Percentiles rank a stretch among this genome's conserved stretches.
Evolutionary conservation across 1,139 yeast genomes (phyloP).

Genomic region (Lodderomyces orthopsilosis): DNA sequence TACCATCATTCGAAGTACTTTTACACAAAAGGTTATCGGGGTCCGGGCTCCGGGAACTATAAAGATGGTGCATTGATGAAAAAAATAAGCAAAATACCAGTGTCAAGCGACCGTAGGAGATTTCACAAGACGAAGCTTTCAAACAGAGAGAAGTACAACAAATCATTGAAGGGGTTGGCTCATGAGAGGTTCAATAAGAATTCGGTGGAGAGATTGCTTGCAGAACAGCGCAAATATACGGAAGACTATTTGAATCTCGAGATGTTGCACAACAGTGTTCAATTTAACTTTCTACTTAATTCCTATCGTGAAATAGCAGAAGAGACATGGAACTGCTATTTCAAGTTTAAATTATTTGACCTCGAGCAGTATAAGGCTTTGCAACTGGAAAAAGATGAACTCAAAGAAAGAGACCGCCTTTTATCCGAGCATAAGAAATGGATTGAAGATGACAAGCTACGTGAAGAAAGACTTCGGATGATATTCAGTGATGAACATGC

Average conservation of each 20-base stretch:
- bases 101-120: slow-evolving; percentile 16
- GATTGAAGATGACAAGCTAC: slow-evolving; percentile 17
- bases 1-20: slow-evolving; percentile 37
- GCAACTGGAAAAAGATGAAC: slow-evolving; percentile 18
- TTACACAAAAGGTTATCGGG: slow-evolving; percentile 41
- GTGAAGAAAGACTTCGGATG: slow-evolving; percentile 19
- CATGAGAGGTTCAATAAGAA: slow-evolving; percentile 34
- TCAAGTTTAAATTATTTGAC: slow-evolving; percentile 37
- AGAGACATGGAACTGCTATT: slow-evolving; percentile 42
- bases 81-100: slow-evolving; percentile 35
- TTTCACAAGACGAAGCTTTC: slow-evolving; percentile 17
- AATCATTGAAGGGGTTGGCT: slow-evolving; percentile 38
- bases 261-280: slow-evolving; percentile 44
- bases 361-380: slow-evolving; percentile 35
- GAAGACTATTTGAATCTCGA: slow-evolving; percentile 43
- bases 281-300: slow-evolving; percentile 40
- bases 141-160: slow-evolving; percentile 21
- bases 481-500: slow-evolving; percentile 13
- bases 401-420: slow-evolving; percentile 11
- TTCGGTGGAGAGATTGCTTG: slow-evolving; percentile 29
- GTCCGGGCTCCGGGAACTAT: slow-evolving; percentile 49
- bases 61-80: slow-evolving; percentile 46
- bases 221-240: slow-evolving; percentile 29
- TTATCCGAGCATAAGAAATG: slow-evolving; percentile 16
- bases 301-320: slow-evolving; percentile 40